Percentiles rank a stretch among this genome's conserved stretches.
These are phyloP conservation scores for Crotalaria pallida DNA, from an alignment of 306 rosid genomes.

Conservation along the genomic window DNA sequence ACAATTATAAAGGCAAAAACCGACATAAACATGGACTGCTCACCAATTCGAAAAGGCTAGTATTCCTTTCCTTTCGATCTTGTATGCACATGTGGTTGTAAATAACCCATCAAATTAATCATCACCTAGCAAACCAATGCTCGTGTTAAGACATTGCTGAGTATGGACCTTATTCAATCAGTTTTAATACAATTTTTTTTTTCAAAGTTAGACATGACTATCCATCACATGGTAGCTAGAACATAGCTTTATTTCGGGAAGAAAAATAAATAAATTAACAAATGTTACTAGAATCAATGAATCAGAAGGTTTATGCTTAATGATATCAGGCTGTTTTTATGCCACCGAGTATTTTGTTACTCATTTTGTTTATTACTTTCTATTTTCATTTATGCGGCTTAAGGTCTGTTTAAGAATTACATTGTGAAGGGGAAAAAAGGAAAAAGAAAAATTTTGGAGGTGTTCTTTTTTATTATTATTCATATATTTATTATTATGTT, in stretches of 20 bases:
- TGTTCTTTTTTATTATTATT: no score
- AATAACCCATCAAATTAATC: conserved; percentile 7
- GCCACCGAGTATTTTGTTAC: background rate
- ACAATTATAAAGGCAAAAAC: no score
- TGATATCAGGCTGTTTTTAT: conserved; percentile 7
- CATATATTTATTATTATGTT: no score
- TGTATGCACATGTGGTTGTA: background rate
- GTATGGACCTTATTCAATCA: background rate
- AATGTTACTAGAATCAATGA: background rate
- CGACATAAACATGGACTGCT: background rate
- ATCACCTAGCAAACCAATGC: background rate
- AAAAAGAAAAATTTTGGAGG: no score
- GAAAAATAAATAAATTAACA: conserved; percentile 4
- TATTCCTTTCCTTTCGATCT: conserved; percentile 14
- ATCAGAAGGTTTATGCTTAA: conserved; percentile 6
- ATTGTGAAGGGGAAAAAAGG: no score
- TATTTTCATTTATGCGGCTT: background rate
- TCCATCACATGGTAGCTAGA: conserved; percentile 14
- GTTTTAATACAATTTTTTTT: background rate
- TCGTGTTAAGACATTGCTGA: background rate
- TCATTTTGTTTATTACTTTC: background rate
- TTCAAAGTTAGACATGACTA: conserved; percentile 12
- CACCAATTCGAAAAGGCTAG: conserved; percentile 6
- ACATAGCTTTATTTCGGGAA: conserved; percentile 22
- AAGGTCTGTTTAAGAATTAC: no score